Percentiles rank a stretch among this genome's conserved stretches.
These are phyloP conservation scores for Marasmius sp. DNA, from an alignment of 1,284 basidiomycete genomes.

Conservation along the genomic window DNA sequence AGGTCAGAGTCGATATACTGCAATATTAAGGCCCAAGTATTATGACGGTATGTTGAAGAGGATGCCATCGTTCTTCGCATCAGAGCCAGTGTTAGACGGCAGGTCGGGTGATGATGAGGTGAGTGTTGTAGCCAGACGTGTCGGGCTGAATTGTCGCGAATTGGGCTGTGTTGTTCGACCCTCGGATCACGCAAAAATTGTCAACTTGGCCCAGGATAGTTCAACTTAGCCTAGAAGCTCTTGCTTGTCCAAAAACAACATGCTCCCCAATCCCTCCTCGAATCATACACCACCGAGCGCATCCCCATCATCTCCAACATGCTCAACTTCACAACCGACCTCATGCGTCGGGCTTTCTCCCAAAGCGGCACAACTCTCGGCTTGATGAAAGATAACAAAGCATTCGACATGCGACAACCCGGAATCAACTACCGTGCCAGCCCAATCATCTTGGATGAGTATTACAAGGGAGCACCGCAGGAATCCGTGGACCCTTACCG, in stretches of 20 bases:
- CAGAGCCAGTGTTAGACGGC: slow-evolving; percentile 59
- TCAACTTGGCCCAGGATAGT: too few species aligned
- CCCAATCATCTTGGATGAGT: slow-evolving; percentile 42
- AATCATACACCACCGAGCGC: slow-evolving; percentile 23
- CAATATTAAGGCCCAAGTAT: slow-evolving; percentile 57
- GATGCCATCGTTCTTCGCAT: slow-evolving; percentile 25
- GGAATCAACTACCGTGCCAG: slow-evolving; percentile 51
- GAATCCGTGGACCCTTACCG: slow-evolving; percentile 21
- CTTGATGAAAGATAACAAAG: slow-evolving; percentile 15
- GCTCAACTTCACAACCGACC: slow-evolving; percentile 9
- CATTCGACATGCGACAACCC: slow-evolving; percentile 34
- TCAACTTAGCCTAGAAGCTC: slow-evolving; percentile 39
- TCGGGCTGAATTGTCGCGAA: slow-evolving; percentile 87
- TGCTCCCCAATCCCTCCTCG: slow-evolving; percentile 4
- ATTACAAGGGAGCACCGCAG: slow-evolving; percentile 20
- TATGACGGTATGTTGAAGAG: slow-evolving; percentile 57
- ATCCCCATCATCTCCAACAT: slow-evolving; percentile 36
- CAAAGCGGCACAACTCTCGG: too few species aligned
- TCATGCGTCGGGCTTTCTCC: slow-evolving; percentile 1
- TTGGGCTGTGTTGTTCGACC: slow-evolving; percentile 61
- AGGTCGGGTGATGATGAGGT: slow-evolving; percentile 76
- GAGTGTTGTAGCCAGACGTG: slow-evolving; percentile 91
- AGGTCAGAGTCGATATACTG: too few species aligned
- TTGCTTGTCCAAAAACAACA: slow-evolving; percentile 22
- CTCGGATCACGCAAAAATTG: too few species aligned